phyloP scores from a whole-genome alignment of 768 basidiomycete species.

The Mycena galopus region DNA sequence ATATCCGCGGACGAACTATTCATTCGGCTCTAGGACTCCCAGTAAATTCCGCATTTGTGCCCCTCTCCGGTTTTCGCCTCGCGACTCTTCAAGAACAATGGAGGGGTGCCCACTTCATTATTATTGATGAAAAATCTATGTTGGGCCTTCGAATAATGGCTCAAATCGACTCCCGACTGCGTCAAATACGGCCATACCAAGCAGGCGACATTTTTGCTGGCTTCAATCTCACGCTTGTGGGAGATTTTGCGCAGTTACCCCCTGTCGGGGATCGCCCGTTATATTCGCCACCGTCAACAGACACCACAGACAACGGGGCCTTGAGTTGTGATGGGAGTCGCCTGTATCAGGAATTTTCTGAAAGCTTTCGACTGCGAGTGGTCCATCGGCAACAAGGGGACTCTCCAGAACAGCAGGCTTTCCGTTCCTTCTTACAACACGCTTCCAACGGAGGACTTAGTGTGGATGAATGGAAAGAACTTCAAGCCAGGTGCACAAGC shows the following conservation, averaged over 20 bases:
- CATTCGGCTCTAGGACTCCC: background rate
- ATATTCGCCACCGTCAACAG: conserved; percentile 2
- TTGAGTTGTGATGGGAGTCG: conserved; percentile 1
- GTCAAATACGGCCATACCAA: conserved; percentile 3
- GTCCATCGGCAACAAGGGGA: conserved; percentile 27
- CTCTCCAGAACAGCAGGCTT: conserved; percentile 5
- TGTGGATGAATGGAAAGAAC: background rate
- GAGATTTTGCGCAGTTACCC: conserved; percentile 33
- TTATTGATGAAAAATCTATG: conserved; percentile 19
- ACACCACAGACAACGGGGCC: background rate
- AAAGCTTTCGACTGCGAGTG: conserved; percentile 17
- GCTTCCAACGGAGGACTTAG: conserved; percentile 19
- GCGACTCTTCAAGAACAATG: background rate
- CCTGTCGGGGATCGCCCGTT: conserved; percentile 31
- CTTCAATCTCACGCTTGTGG: conserved; percentile 12
- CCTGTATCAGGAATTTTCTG: conserved; percentile 22
- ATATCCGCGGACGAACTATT: background rate
- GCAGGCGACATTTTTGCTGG: conserved; percentile 18
- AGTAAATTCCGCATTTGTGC: background rate
- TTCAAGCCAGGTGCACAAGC: background rate
- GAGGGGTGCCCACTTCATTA: background rate
- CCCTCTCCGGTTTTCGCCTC: background rate
- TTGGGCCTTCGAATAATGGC: conserved; percentile 9
- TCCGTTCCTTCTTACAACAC: conserved; percentile 5
- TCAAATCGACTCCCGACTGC: conserved; percentile 24